Evolutionary conservation across 2,329 filamentous ascomycete species (phyloP).

Genomic region (Epicoccum nigrum): DNA sequence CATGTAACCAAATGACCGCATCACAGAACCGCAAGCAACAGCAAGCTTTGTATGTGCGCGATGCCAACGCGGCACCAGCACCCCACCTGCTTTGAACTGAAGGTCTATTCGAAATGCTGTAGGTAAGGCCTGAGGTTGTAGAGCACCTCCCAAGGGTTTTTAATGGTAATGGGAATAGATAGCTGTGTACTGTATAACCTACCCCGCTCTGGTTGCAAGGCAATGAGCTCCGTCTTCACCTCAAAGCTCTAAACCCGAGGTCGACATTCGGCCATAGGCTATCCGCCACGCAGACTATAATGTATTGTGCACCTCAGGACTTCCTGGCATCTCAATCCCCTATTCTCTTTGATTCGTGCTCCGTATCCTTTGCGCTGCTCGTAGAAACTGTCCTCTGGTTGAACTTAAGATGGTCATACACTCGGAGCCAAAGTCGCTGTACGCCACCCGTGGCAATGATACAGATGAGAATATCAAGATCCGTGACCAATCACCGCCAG

Average conservation of each 20-base stretch:
- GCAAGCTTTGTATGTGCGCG: not conserved
- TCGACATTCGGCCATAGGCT: slow-evolving; percentile 9
- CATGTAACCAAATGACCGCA: not conserved
- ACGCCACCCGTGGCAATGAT: slow-evolving; percentile 27
- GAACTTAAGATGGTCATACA: slow-evolving; percentile 23
- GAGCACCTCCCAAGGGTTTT: too few relatives aligned
- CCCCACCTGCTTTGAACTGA: too few relatives aligned
- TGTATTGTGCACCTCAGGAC: not conserved
- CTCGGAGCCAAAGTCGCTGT: slow-evolving; percentile 27
- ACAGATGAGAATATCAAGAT: slow-evolving; percentile 33
- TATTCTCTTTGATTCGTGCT: not conserved
- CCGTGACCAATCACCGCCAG: slow-evolving; percentile 41
- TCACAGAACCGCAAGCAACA: not conserved
- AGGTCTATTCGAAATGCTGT: too few relatives aligned
- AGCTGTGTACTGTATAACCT: not conserved
- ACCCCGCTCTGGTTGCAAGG: slow-evolving; percentile 11
- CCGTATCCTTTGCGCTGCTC: not conserved
- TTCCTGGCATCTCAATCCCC: not conserved
- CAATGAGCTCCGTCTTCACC: slow-evolving; percentile 7
- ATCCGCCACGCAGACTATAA: not conserved
- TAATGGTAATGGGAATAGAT: too few relatives aligned
- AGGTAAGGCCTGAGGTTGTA: too few relatives aligned
- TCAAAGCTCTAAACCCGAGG: slow-evolving; percentile 12
- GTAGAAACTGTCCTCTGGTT: too few relatives aligned
- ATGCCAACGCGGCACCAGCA: too few relatives aligned